phyloP scores from a whole-genome alignment of 2,329 filamentous ascomycete species.

The Alternaria rosae region DNA sequence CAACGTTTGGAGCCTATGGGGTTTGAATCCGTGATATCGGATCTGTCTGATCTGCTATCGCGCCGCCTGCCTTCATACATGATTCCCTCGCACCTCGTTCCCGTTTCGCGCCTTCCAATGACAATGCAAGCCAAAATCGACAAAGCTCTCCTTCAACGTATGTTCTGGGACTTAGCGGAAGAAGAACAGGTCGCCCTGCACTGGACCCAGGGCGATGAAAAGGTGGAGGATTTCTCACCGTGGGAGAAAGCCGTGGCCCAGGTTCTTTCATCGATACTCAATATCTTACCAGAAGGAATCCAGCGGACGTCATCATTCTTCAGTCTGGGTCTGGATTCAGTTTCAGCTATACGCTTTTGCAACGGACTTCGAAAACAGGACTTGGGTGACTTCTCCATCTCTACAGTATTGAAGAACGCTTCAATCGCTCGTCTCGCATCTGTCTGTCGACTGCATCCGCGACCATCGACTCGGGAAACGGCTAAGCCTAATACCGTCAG shows the following conservation, averaged over 20 bases:
- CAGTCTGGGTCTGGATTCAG: slow-evolving; percentile 81
- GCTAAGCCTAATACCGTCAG: neutral
- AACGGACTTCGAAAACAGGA: slow-evolving; percentile 61
- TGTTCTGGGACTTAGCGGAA: slow-evolving; percentile 58
- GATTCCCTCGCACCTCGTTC: slow-evolving; percentile 77
- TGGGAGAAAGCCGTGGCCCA: slow-evolving; percentile 65
- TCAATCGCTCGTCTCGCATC: slow-evolving; percentile 68
- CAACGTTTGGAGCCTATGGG: slow-evolving; percentile 49
- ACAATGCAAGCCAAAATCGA: slow-evolving; percentile 80
- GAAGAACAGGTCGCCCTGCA: slow-evolving; percentile 55
- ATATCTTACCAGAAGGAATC: slow-evolving; percentile 58
- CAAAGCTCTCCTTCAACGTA: slow-evolving; percentile 59
- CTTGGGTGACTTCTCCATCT: slow-evolving; percentile 66
- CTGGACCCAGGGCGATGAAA: slow-evolving; percentile 39
- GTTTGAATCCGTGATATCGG: slow-evolving; percentile 31
- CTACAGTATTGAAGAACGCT: slow-evolving; percentile 71
- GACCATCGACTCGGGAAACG: neutral
- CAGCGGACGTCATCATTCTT: slow-evolving; percentile 75
- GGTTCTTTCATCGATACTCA: slow-evolving; percentile 61
- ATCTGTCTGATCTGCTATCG: slow-evolving; percentile 64
- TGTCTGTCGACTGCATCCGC: neutral
- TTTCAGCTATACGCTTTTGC: slow-evolving; percentile 77
- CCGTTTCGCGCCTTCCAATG: slow-evolving; percentile 72
- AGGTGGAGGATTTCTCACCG: slow-evolving; percentile 58
- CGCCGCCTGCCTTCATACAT: slow-evolving; percentile 75